Base-by-base conservation (phyloP, 495 filamentous ascomycete species). In the Lindgomyces ingoldianus region DNA sequence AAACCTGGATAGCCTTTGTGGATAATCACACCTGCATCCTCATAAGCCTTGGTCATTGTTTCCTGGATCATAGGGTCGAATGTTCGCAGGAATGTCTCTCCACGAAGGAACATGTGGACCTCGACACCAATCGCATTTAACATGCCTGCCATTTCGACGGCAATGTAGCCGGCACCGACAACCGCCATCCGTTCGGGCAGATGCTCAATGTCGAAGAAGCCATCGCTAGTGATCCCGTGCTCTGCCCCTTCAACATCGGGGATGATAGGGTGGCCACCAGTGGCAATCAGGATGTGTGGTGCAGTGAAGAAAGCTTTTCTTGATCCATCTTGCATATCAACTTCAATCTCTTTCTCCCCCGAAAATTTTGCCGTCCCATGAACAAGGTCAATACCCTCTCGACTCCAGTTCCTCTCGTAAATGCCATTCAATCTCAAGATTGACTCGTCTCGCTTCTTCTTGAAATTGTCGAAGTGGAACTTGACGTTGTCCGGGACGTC, bases 191-290 rank as follows among this genome's bases (percentile, higher is more conserved):
- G 65, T 33, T 65, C 41, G 3, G 60, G 61, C 18, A 62, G 21
- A 42, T 55, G 16, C 62, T 68, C 56, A 26, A 69, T 65, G 50
- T 69, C 57, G 57, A 72, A 69, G 52, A 67, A 66, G 6, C 66
- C 75, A 62, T 86, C 84, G 68, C 80, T 85, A 24, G 80, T 84
- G 65, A 86, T 86, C 46, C 83, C 83, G 72, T 80, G 77, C 64
- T 85, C 78, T 18, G 81, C 75, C 19, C 84, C 83, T 62, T 80
- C 73, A 4, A 84, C 72, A 19, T 73, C 58, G 30, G 82, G 82
- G 22, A 82, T 56, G 19, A 68, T 52, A 14, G 84, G 84, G 9
- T 79, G 77, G 9, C 82, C 78, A 54, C 84, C 84, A 10, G 79
- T 83, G 11, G 84, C 84, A 61, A 87, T 79, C 63, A 83, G 73